Percentiles rank a stretch among this genome's conserved stretches.
These are phyloP conservation scores for Pharus latifolius DNA, from an alignment of 176 grass and related monocot species.

Conservation along the genomic window DNA sequence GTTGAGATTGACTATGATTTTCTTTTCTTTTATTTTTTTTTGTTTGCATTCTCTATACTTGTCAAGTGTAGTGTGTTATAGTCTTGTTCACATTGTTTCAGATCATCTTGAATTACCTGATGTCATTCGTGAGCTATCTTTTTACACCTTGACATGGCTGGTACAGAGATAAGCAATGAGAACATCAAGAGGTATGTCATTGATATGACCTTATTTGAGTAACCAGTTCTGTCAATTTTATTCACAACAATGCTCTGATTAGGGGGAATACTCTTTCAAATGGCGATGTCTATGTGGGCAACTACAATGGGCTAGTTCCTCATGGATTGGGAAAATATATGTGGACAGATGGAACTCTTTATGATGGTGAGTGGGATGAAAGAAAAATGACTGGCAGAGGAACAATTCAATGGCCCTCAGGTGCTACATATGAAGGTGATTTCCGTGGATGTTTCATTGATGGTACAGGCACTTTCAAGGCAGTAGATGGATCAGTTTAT, in stretches of 20 bases:
- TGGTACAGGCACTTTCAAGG: slow-evolving; percentile 63
- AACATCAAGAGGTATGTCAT: slow-evolving; percentile 15
- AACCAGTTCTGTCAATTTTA: background rate
- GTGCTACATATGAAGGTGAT: slow-evolving; percentile 76
- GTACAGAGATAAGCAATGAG: slow-evolving; percentile 12
- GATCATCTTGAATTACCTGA: background rate
- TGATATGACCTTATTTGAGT: background rate
- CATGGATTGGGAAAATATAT: slow-evolving; percentile 80
- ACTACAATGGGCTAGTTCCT: slow-evolving; percentile 61
- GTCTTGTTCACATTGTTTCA: slow-evolving; percentile 4
- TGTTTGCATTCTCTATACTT: background rate
- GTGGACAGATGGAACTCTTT: slow-evolving; percentile 72
- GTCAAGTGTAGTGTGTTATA: background rate
- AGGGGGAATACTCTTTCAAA: slow-evolving; percentile 64
- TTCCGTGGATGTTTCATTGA: slow-evolving; percentile 81
- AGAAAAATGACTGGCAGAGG: slow-evolving; percentile 78
- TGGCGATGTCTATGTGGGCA: slow-evolving; percentile 78
- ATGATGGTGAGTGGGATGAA: slow-evolving; percentile 77
- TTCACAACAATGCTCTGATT: background rate
- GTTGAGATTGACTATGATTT: background rate
- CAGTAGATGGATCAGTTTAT: slow-evolving; percentile 60
- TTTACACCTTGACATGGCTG: slow-evolving; percentile 24
- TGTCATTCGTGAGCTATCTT: background rate
- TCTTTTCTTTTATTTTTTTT: background rate
- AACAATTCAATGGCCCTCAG: slow-evolving; percentile 62